Evolutionary conservation across 2,329 filamentous ascomycete genomes (phyloP).

Genomic region (Aspergillus persii): DNA sequence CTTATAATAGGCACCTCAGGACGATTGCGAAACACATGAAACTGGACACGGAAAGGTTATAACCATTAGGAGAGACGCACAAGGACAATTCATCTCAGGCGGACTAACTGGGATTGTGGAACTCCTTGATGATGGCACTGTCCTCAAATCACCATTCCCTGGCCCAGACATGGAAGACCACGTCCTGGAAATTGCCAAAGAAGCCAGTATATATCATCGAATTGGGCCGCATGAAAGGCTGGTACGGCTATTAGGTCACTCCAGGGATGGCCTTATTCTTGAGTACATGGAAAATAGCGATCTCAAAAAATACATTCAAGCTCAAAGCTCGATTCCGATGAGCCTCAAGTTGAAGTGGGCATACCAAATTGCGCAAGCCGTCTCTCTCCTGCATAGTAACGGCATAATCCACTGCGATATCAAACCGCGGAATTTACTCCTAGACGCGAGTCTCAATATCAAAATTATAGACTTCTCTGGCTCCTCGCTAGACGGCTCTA

Average conservation of each 20-base stretch:
- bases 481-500: neutral
- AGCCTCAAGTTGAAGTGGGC: slow-evolving; percentile 28
- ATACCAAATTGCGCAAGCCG: slow-evolving; percentile 33
- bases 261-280: slow-evolving; percentile 14
- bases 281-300: slow-evolving; percentile 17
- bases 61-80: slow-evolving; percentile 10
- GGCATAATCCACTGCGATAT: slow-evolving; percentile 43
- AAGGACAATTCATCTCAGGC: slow-evolving; percentile 14
- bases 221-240: slow-evolving; percentile 13
- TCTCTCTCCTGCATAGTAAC: slow-evolving; percentile 36
- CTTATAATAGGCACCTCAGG: too few relatives aligned
- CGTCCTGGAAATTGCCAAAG: slow-evolving; percentile 17
- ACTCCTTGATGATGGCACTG: slow-evolving; percentile 17
- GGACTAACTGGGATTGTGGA: slow-evolving; percentile 12
- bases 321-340: slow-evolving; percentile 12
- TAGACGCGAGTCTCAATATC: slow-evolving; percentile 35
- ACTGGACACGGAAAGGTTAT: too few relatives aligned
- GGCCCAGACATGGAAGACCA: slow-evolving; percentile 11
- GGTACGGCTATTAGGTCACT: slow-evolving; percentile 12
- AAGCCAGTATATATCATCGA: slow-evolving; percentile 14
- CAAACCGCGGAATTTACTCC: slow-evolving; percentile 39
- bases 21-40: too few relatives aligned
- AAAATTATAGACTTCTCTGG: slow-evolving; percentile 30
- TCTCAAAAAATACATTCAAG: slow-evolving; percentile 14
- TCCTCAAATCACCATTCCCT: slow-evolving; percentile 14